phyloP scores from a whole-genome alignment of 208 protist species.

The Wallacemonas collosoma region DNA sequence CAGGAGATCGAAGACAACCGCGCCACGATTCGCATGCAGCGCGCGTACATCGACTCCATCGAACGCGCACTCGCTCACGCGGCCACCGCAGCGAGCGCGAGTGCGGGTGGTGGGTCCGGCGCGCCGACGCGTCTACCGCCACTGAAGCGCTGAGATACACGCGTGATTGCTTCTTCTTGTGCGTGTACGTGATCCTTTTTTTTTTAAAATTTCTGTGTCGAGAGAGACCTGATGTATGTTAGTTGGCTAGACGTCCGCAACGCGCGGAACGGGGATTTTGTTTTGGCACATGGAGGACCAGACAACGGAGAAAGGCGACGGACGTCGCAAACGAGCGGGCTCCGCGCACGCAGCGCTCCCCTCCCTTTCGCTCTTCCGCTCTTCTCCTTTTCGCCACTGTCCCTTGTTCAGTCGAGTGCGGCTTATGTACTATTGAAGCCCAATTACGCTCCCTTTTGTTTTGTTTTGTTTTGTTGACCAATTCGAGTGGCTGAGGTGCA shows the following conservation, averaged over 20 bases:
- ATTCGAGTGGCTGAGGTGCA: too few relatives aligned
- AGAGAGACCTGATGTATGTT: too few relatives aligned
- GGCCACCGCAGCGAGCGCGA: neutral
- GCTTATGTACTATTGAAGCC: neutral
- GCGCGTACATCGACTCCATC: conserved; percentile 74
- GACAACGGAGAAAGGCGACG: too few relatives aligned
- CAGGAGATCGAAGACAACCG: conserved; percentile 84
- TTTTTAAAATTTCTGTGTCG: neutral
- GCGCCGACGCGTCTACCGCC: neutral
- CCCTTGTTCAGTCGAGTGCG: too few relatives aligned
- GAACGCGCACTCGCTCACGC: conserved; percentile 54
- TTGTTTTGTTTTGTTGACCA: neutral
- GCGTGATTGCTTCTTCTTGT: neutral
- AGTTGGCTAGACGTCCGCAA: too few relatives aligned
- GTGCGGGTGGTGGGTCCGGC: neutral
- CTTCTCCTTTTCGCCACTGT: too few relatives aligned
- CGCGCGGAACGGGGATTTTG: too few relatives aligned
- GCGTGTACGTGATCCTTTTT: neutral
- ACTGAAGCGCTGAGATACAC: neutral
- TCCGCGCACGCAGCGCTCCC: too few relatives aligned
- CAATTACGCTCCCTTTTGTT: neutral
- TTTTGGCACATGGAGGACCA: too few relatives aligned
- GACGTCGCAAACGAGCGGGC: too few relatives aligned
- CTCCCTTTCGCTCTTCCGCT: too few relatives aligned
- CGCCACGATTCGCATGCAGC: conserved; percentile 76